These are phyloP conservation scores for Chrysanthemum lavandulifolium DNA, from an alignment of 129 eudicot species.

Conservation along the genomic window DNA sequence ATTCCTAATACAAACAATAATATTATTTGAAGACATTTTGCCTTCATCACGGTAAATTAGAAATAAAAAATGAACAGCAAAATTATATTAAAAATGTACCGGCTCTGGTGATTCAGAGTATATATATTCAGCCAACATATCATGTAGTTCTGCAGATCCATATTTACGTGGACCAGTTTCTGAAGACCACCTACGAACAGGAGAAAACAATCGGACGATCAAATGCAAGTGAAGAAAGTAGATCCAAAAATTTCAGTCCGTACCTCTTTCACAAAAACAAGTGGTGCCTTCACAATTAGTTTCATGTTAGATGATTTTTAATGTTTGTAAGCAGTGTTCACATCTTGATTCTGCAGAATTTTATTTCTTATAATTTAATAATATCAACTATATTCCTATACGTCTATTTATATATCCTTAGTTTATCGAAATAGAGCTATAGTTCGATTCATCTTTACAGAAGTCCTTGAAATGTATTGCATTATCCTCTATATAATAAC, in stretches of 20 bases:
- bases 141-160: conserved; percentile 92
- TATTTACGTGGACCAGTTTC: conserved; percentile 65
- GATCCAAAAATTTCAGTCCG: neutral
- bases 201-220: conserved; percentile 11
- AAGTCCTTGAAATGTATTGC: conserved; percentile 1
- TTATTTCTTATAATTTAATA: conserved; percentile 1
- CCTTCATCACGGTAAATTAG: conserved; percentile 5
- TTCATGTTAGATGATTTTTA: conserved; percentile 2
- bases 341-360: neutral
- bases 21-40: neutral
- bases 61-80: conserved; percentile 7
- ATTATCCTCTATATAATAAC: neutral
- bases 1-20: neutral
- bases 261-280: neutral
- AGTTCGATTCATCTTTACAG: neutral
- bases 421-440: neutral
- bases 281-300: conserved; percentile 1
- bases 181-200: conserved; percentile 70
- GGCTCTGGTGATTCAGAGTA: conserved; percentile 91
- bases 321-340: conserved; percentile 2
- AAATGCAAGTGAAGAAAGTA: neutral
- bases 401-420: neutral
- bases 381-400: conserved; percentile 5
- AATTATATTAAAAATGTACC: conserved; percentile 38
- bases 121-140: conserved; percentile 89